A percentile compares a stretch with the other conserved stretches of the same genome.
Evolutionary conservation across 805 yeast genomes (phyloP).

Genomic region (Saccharomycopsis babjevae): DNA sequence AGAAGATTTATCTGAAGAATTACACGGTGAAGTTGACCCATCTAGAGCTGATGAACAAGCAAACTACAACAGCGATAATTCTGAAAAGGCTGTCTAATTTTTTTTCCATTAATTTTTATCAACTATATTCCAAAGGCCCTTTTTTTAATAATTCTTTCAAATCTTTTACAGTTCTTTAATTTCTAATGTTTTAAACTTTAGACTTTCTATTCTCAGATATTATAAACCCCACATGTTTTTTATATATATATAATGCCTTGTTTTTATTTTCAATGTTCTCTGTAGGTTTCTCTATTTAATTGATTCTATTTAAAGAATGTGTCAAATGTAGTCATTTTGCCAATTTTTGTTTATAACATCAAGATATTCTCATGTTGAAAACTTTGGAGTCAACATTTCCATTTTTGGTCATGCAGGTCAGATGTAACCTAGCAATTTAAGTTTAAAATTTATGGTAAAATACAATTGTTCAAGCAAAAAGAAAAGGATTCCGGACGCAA

Average conservation of each 20-base stretch:
- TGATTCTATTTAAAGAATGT: neutral
- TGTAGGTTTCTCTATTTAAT: neutral
- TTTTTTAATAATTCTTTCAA: neutral
- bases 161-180: neutral
- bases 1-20: constrained; percentile 71
- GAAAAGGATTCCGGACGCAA: neutral
- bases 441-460: neutral
- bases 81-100: constrained; percentile 17
- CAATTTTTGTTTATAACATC: neutral
- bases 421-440: neutral
- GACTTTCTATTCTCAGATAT: neutral
- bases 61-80: constrained; percentile 16
- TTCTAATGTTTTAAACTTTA: too few relatives aligned
- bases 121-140: neutral
- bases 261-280: neutral
- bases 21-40: constrained; percentile 65
- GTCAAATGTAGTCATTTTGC: neutral
- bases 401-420: neutral
- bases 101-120: neutral
- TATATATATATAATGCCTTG: neutral
- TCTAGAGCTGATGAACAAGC: neutral
- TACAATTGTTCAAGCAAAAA: neutral
- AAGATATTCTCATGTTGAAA: neutral
- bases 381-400: neutral
- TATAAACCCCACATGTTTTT: neutral